Evolutionary conservation across 2,329 filamentous ascomycete species (phyloP).

Genomic region (Alternaria hordeiaustralica): DNA sequence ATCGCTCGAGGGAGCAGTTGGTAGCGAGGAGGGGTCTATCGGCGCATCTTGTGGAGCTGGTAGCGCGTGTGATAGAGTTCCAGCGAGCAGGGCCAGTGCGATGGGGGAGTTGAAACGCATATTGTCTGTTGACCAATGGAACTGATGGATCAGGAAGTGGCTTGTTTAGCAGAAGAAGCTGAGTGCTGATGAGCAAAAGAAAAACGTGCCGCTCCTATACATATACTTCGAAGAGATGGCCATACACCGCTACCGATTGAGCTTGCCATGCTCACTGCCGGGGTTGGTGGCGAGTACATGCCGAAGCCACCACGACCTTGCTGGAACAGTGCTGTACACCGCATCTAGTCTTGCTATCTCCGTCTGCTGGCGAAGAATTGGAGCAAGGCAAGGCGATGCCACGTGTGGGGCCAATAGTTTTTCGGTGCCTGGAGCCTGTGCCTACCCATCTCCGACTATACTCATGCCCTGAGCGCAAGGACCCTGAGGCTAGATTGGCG

Average conservation of each 20-base stretch:
- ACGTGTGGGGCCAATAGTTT: background rate
- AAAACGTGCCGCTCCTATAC: background rate
- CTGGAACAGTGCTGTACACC: slow-evolving; percentile 2
- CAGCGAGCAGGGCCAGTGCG: slow-evolving; percentile 32
- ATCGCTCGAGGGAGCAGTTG: slow-evolving; percentile 27
- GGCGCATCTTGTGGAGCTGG: slow-evolving; percentile 28
- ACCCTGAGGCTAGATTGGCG: background rate
- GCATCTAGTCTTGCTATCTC: background rate
- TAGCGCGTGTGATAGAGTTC: slow-evolving; percentile 30
- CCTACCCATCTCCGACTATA: background rate
- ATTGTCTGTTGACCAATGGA: slow-evolving; percentile 1
- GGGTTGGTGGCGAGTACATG: background rate
- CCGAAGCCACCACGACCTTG: background rate
- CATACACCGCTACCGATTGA: background rate
- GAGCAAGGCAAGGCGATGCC: background rate
- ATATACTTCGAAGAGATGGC: background rate
- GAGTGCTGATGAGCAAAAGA: background rate
- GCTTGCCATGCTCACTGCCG: slow-evolving; percentile 4
- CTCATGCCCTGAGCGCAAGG: background rate
- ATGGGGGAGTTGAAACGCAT: slow-evolving; percentile 36
- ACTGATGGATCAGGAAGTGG: background rate
- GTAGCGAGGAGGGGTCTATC: slow-evolving; percentile 19
- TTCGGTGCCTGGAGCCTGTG: background rate
- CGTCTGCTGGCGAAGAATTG: background rate
- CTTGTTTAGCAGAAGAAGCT: background rate